Conservation (phyloP, 2,329 filamentous ascomycete species). For the Penicillium italicum region DNA sequence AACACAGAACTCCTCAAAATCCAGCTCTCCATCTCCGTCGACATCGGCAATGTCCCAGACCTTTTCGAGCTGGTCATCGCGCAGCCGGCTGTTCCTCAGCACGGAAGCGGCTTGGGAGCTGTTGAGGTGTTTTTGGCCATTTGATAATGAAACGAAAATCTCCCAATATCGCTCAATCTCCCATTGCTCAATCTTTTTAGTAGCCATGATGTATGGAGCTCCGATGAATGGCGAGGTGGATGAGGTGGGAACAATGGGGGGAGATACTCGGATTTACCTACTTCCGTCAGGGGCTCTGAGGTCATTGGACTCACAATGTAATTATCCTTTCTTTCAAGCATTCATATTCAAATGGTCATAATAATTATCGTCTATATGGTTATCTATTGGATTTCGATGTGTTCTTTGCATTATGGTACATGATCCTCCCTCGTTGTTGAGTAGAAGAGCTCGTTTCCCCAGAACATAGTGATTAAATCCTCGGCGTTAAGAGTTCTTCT, state of each 20-base stretch:
- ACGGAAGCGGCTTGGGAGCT: constrained; percentile 67
- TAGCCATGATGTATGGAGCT: constrained; percentile 32
- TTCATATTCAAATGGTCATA: not conserved
- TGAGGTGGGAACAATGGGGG: constrained; percentile 12
- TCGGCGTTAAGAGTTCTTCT: constrained; percentile 23
- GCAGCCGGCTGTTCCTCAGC: constrained; percentile 68
- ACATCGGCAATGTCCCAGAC: constrained; percentile 98
- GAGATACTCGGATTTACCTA: constrained; percentile 17
- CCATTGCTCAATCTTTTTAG: constrained; percentile 62
- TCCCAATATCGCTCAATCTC: constrained; percentile 78
- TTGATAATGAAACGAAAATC: constrained; percentile 67
- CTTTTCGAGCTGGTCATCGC: constrained; percentile 83
- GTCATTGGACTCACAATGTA: constrained; percentile 14
- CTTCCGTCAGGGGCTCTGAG: constrained; percentile 29
- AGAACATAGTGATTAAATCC: not conserved
- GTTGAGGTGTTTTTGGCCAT: constrained; percentile 62
- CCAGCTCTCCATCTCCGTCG: constrained; percentile 92
- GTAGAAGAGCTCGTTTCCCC: not conserved
- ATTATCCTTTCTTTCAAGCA: not conserved
- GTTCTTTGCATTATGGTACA: constrained; percentile 1
- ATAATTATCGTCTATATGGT: not conserved
- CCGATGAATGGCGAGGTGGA: constrained; percentile 8
- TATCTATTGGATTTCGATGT: not conserved
- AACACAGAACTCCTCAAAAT: constrained; percentile 99
- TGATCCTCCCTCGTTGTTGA: not conserved